Evolutionary conservation across 768 basidiomycete genomes (phyloP).

Genomic region (Phlebiopsis gigantea): DNA sequence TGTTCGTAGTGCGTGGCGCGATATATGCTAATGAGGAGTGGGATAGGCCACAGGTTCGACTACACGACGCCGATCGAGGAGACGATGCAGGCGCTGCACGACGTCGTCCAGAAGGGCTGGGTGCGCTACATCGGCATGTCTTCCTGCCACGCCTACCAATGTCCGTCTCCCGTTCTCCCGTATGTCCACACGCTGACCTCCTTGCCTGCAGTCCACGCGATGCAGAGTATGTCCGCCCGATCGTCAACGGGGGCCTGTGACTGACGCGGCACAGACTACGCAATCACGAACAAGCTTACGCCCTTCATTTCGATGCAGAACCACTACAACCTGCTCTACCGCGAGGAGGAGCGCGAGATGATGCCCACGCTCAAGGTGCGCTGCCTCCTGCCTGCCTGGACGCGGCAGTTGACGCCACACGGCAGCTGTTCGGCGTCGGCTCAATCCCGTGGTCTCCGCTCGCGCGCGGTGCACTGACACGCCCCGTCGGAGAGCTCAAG

Average conservation of each 20-base stretch:
- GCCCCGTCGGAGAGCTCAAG: neutral
- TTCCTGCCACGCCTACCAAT: slow-evolving; percentile 33
- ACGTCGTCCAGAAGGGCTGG: slow-evolving; percentile 40
- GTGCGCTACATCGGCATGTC: slow-evolving; percentile 39
- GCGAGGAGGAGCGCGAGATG: slow-evolving; percentile 42
- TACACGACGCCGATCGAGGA: slow-evolving; percentile 38
- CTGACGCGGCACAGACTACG: slow-evolving; percentile 6
- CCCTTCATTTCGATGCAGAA: slow-evolving; percentile 46
- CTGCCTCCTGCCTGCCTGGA: neutral
- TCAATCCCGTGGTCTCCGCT: slow-evolving; percentile 37
- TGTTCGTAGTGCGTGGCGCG: neutral
- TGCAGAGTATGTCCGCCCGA: slow-evolving; percentile 24
- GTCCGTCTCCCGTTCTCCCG: slow-evolving; percentile 12
- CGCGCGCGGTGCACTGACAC: slow-evolving; percentile 23
- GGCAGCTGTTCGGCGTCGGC: slow-evolving; percentile 30
- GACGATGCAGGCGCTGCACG: slow-evolving; percentile 43
- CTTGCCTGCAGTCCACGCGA: slow-evolving; percentile 24
- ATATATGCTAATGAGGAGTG: neutral
- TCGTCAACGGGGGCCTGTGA: no score
- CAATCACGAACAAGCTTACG: slow-evolving; percentile 26
- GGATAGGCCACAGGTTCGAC: slow-evolving; percentile 27
- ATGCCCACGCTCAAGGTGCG: slow-evolving; percentile 31
- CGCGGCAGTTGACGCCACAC: neutral
- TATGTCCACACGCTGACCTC: neutral
- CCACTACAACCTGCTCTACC: slow-evolving; percentile 36